Conservation (phyloP, 768 basidiomycete genomes). For the Gymnopilus junonius region DNA sequence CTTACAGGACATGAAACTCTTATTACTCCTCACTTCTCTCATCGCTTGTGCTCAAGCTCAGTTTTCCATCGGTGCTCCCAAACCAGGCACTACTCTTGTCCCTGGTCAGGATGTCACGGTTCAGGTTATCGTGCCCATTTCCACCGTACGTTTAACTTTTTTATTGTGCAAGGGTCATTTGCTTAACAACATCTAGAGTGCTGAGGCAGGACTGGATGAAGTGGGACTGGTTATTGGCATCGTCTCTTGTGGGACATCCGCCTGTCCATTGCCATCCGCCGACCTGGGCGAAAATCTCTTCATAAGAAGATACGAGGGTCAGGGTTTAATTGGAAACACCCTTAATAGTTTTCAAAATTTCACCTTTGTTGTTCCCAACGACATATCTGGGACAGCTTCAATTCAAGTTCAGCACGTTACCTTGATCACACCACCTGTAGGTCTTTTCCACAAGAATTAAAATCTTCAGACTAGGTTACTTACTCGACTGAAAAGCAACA, state of each 20-base stretch:
- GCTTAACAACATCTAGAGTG: neutral
- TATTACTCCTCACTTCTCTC: no score
- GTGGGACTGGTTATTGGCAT: slow-evolving; percentile 2
- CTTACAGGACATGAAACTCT: no score
- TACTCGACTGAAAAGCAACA: neutral
- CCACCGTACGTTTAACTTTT: neutral
- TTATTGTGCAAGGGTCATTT: neutral
- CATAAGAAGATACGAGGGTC: neutral
- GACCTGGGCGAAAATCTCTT: slow-evolving; percentile 2
- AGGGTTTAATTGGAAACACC: neutral
- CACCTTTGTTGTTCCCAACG: slow-evolving; percentile 3
- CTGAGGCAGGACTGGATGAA: neutral
- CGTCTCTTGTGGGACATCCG: neutral
- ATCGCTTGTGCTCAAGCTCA: neutral
- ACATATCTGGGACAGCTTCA: slow-evolving; percentile 5
- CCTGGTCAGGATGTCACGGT: neutral
- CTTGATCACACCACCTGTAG: neutral
- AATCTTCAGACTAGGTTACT: neutral
- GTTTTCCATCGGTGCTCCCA: neutral
- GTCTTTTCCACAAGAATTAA: neutral
- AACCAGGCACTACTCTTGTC: neutral
- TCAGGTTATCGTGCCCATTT: neutral
- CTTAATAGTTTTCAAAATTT: slow-evolving; percentile 8
- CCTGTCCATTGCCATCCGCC: neutral
- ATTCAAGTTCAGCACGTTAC: slow-evolving; percentile 9